Base-by-base conservation (phyloP, 2,329 filamentous ascomycete species). In the Fusarium nanum region DNA sequence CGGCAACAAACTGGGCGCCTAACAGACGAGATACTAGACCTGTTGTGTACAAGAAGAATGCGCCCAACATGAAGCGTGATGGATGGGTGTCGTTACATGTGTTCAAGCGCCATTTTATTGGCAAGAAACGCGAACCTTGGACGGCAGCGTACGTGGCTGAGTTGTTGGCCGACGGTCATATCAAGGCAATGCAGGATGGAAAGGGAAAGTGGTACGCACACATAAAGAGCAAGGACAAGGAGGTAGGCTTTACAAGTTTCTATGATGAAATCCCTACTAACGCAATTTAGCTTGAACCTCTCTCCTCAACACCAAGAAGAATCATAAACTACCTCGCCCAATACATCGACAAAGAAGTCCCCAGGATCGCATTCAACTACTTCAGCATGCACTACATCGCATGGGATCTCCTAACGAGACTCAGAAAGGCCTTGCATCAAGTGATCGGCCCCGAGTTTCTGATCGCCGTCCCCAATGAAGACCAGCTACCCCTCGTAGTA, bases 1-100 rank as follows among this genome's bases (percentile, higher is more conserved):
- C 73, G 0, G 57, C 56, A 14, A 67, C 63, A 5, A 71, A 76
- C 32, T 75, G 52, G 60, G 60, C 67, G 3, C 32, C 71, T 0
- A 64, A 40, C 42, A 73, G 68, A 22, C 59, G 57, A 16, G 53
- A 47, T 14, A 14, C 28, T 10, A 58, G 58, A 23, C 41, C 65
- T 8, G 64, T 47, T 4, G 50, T 42, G 4, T 53, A 73, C 6
- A 61, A 53, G 22, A 63, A 28, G 4, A 71, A 72, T 14, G 37
- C 47, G 1, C 58, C 56, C 5, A 70, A 64, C 41, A 67, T 76
- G 49, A 74, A 62, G 22, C 52, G 59, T 20, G 60, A 50, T 7
- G 64, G 56, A 2, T 63, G 64, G 60, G 23, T 64, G 4, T 69
- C 57, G 1, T n/a, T 67, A 20, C 12, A 16, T 1, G 20, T 58